phyloP scores from a whole-genome alignment of 2,329 filamentous ascomycete species.

The Monosporascus sp. region DNA sequence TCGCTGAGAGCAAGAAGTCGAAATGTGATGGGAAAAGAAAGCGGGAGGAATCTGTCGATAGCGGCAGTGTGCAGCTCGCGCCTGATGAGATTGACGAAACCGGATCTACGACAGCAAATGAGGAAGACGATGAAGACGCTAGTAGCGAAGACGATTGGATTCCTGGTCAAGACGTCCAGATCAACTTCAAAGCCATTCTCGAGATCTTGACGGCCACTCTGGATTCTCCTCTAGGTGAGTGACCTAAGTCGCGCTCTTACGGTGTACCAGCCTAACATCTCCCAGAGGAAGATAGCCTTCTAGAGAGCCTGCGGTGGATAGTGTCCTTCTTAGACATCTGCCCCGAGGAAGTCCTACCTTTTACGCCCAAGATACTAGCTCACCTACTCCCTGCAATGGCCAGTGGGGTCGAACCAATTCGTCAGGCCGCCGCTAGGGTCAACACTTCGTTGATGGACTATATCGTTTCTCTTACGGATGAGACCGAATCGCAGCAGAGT shows the following conservation, averaged over 20 bases:
- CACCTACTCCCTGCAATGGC: constrained; percentile 93
- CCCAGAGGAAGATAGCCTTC: constrained; percentile 80
- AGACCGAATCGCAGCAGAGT: constrained; percentile 38
- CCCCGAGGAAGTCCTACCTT: constrained; percentile 90
- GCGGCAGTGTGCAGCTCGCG: constrained; percentile 52
- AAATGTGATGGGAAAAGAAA: constrained; percentile 64
- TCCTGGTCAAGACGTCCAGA: constrained; percentile 91
- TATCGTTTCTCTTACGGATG: constrained; percentile 83
- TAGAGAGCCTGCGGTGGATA: constrained; percentile 91
- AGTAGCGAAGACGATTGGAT: constrained; percentile 90
- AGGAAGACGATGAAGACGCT: constrained; percentile 52
- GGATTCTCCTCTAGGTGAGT: constrained; percentile 69
- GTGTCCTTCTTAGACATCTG: constrained; percentile 96
- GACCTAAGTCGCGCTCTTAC: not conserved
- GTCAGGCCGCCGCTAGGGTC: constrained; percentile 80
- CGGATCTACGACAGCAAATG: constrained; percentile 48
- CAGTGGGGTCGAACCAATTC: constrained; percentile 82
- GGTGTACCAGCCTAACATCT: constrained; percentile 9
- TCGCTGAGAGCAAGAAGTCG: constrained; percentile 77
- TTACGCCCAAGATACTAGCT: constrained; percentile 86
- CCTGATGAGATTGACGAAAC: constrained; percentile 58
- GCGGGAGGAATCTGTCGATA: constrained; percentile 64
- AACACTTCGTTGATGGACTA: constrained; percentile 92
- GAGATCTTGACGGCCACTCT: constrained; percentile 88
- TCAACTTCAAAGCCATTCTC: constrained; percentile 87